Evolutionary conservation across 1,284 basidiomycete species (phyloP).

Genomic region (Phaffia rhodozyma): DNA sequence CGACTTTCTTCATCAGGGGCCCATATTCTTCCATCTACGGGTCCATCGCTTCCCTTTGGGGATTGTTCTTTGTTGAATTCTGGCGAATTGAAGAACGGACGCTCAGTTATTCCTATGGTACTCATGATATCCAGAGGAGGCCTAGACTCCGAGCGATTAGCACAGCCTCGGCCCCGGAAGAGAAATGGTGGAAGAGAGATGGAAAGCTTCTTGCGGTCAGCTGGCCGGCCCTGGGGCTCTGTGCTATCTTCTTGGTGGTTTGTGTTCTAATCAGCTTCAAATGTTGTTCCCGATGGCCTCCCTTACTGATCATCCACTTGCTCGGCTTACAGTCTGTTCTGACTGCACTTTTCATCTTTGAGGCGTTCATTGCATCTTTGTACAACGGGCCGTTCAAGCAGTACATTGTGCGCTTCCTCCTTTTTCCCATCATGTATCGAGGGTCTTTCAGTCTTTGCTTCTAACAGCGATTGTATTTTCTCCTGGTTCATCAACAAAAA

Average conservation of each 20-base stretch:
- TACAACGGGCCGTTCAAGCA: conserved; percentile 77
- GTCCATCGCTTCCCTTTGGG: conserved; percentile 46
- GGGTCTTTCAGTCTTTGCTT: not conserved
- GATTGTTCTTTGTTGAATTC: conserved; percentile 70
- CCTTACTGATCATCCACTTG: not conserved
- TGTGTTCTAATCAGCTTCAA: conserved; percentile 40
- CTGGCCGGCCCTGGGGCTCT: conserved; percentile 59
- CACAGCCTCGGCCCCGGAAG: conserved; percentile 18
- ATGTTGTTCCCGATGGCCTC: conserved; percentile 27
- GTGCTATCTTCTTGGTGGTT: conserved; percentile 55
- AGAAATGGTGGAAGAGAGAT: conserved; percentile 61
- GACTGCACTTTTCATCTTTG: conserved; percentile 70
- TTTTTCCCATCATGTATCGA: not conserved
- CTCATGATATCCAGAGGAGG: conserved; percentile 59
- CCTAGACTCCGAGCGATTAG: conserved; percentile 36
- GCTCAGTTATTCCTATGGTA: conserved; percentile 67
- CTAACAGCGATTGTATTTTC: not conserved
- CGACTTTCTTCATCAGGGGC: conserved; percentile 45
- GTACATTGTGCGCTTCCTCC: conserved; percentile 50
- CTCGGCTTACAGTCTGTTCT: conserved; percentile 38
- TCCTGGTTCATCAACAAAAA: conserved; percentile 23
- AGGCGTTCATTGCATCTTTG: conserved; percentile 70
- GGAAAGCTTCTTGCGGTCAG: conserved; percentile 58
- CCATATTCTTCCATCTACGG: conserved; percentile 68
- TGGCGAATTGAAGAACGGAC: conserved; percentile 75